Evolutionary conservation across 2,329 filamentous ascomycete genomes (phyloP).

Genomic region (Dactylonectria estremocensis): DNA sequence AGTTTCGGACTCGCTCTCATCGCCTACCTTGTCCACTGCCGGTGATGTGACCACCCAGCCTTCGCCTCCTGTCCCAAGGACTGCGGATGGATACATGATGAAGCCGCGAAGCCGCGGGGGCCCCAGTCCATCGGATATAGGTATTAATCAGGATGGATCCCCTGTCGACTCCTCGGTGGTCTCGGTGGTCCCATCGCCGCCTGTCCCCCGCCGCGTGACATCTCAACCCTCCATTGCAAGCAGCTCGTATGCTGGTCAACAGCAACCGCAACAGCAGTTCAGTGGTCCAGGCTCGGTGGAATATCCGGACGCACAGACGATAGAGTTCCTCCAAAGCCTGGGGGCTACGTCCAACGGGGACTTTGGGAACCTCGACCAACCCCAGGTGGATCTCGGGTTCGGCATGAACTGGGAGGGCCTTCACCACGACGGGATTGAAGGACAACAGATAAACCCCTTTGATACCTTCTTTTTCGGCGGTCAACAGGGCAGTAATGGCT

Average conservation of each 20-base stretch:
- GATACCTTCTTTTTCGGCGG: slow-evolving; percentile 82
- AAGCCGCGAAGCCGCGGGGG: slow-evolving; percentile 49
- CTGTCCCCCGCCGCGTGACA: slow-evolving; percentile 55
- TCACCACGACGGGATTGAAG: slow-evolving; percentile 74
- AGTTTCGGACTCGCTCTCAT: slow-evolving; percentile 59
- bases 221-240: slow-evolving; percentile 51
- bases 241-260: slow-evolving; percentile 52
- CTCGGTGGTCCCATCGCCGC: slow-evolving; percentile 62
- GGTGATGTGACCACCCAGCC: slow-evolving; percentile 55
- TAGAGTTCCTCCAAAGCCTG: slow-evolving; percentile 70
- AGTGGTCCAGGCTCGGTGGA: slow-evolving; percentile 54
- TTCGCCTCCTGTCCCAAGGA: slow-evolving; percentile 57
- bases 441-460: slow-evolving; percentile 76
- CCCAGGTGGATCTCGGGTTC: slow-evolving; percentile 75
- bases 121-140: slow-evolving; percentile 50
- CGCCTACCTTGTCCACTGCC: slow-evolving; percentile 56
- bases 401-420: slow-evolving; percentile 76
- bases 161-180: slow-evolving; percentile 61
- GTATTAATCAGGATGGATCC: slow-evolving; percentile 50
- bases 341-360: slow-evolving; percentile 52
- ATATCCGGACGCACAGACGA: slow-evolving; percentile 65
- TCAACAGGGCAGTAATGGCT: slow-evolving; percentile 55
- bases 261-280: slow-evolving; percentile 48
- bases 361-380: slow-evolving; percentile 56
- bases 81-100: slow-evolving; percentile 51